These are phyloP conservation scores for Phoma sp. DNA, from an alignment of 2,329 filamentous ascomycete species.

Conservation along the genomic window DNA sequence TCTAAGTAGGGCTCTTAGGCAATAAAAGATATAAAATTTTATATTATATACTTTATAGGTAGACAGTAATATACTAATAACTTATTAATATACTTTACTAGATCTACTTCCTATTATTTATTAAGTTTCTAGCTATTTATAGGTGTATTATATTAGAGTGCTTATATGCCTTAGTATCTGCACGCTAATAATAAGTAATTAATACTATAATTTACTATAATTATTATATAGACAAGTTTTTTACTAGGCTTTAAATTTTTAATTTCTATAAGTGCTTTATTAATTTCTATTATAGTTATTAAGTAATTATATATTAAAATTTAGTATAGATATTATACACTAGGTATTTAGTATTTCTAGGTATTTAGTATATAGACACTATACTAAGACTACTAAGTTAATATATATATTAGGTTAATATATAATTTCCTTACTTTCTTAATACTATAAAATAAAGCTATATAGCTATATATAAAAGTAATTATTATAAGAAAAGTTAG, in stretches of 20 bases:
- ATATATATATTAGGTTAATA: no score
- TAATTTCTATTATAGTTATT: neutral
- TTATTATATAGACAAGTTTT: neutral
- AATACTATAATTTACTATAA: neutral
- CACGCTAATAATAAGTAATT: neutral
- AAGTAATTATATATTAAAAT: neutral
- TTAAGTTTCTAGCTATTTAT: neutral
- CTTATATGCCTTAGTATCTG: neutral
- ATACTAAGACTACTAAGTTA: no score
- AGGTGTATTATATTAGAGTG: neutral
- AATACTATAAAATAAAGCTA: no score
- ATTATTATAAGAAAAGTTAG: no score
- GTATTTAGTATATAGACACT: no score
- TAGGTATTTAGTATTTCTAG: neutral
- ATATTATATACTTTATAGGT: slow-evolving; percentile 12
- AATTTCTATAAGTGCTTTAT: neutral
- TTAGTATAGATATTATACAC: no score
- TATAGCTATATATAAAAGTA: no score
- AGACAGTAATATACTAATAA: slow-evolving; percentile 6
- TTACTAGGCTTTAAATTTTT: neutral
- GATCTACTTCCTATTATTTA: slow-evolving; percentile 15
- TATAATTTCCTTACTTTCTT: no score
- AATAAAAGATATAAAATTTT: slow-evolving; percentile 21
- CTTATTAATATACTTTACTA: slow-evolving; percentile 24
- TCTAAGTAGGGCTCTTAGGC: slow-evolving; percentile 13